Percentiles rank a stretch among this genome's conserved stretches.
Evolutionary conservation across 495 filamentous ascomycete genomes (phyloP).

Genomic region (Xylaria flabelliformis): DNA sequence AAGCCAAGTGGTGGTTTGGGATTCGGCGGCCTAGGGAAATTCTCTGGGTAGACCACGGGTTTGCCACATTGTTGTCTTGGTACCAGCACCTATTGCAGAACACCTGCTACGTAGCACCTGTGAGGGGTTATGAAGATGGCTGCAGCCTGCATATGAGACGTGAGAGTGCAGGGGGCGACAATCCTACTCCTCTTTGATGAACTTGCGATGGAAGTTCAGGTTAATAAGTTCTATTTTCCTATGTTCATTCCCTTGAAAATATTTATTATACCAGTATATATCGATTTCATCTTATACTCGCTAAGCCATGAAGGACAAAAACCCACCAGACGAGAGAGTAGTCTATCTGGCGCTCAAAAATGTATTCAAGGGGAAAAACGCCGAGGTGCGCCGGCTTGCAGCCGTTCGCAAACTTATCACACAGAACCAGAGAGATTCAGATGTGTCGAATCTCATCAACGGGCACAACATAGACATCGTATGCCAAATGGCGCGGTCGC

Average conservation of each 20-base stretch:
- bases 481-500: constrained; percentile 5
- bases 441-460: constrained; percentile 7
- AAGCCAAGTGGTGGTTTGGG: background rate
- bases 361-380: constrained; percentile 24
- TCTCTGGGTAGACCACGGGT: background rate
- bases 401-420: constrained; percentile 17
- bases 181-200: background rate
- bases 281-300: background rate
- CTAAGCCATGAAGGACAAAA: constrained; percentile 15
- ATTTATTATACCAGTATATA: background rate
- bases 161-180: background rate
- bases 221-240: background rate
- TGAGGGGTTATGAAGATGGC: background rate
- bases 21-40: background rate
- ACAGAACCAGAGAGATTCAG: background rate
- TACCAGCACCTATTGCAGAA: background rate
- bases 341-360: constrained; percentile 27
- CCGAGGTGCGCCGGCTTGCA: background rate
- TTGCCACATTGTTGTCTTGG: background rate
- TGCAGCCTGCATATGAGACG: background rate
- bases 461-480: constrained; percentile 7
- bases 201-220: background rate
- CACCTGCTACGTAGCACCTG: background rate
- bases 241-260: background rate
- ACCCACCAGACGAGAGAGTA: constrained; percentile 20